Evolutionary conservation across 2,329 filamentous ascomycete genomes (phyloP), one percentile per base, ranked within the genome.

Genomic region (Xylariaceae sp.): DNA sequence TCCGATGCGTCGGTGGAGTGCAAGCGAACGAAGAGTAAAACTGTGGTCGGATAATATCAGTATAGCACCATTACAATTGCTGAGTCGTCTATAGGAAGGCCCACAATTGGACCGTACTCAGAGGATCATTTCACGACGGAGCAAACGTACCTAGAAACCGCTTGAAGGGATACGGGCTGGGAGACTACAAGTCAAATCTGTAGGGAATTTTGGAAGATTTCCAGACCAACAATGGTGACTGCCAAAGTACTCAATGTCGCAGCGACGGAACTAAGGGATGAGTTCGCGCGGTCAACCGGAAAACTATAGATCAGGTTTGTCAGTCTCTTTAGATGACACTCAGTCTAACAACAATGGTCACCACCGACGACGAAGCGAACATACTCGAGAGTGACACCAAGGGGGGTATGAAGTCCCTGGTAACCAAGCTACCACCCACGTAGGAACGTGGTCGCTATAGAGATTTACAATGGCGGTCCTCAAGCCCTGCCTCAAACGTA

Each of bases 401-500:
- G 29, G n/a, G 7, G 32, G 45, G 7, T 42, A 51, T 44, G 32
- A 18, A 21, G 44, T 32, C 50, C 50, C 50, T 41, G 29, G 29
- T 50, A 21, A 23, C 19, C 44, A 14, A 32, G 42, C 26, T 18
- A 50, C 46, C 44, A 49, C 46, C 40, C 46, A 61, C 48, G 7
- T 21, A 21, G 21, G 14, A 52, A 57, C 54, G 52, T 47, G 54
- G 50, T 43, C 20, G 40, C 45, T 50, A 19, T 20, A 46, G 43
- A 46, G 47, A 20, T 56, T 9, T 12, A 45, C 16, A 44, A 46
- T 37, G 26, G 32, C 19, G 19, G 19, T 21, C 21, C 40, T n/a
- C 14, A 41, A 23, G 46, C 37, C 19, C n/a, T 19, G 29, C 21
- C 40, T n/a, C 14, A 41, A 23, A 48, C 37, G 45, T 43, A 42